Base-by-base conservation (phyloP, 192 early-diverging fungal genomes). In the Coemansia reversa region DNA sequence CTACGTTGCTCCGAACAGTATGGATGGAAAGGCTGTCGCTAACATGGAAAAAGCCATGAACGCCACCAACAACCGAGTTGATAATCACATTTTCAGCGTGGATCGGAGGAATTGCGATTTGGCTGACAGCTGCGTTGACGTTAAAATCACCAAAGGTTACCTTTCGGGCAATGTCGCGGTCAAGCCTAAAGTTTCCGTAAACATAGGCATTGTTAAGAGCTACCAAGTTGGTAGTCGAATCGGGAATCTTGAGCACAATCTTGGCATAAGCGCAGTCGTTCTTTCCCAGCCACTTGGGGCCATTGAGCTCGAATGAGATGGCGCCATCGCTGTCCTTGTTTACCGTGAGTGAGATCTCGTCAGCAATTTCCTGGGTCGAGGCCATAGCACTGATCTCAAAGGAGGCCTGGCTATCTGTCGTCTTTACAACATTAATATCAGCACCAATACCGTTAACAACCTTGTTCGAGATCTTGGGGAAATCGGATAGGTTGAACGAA, bases 71-170 rank as follows among this genome's bases (percentile, higher is more conserved):
- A n/a, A 76, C 67, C 3, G 67, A 65, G 60, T 72, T 76, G 56
- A 81, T 64, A 8, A 39, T 32, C 9, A 73, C 60, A 30, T 64
- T 69, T 33, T 51, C 28, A 35, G 74, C 73, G 30, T 25, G 69
- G 25, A 81, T 55, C 7, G 73, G 70, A 16, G 79, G 79, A 12
- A 66, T 65, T 1, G 57, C 18, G 57, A 81, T 63, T 29, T 48
- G 65, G 63, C 79, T 61, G 11, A 73, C 39, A 16, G 65, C 79
- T 7, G 74, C 47, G 32, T 69, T 66, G 57, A 81, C 58, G 33
- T 65, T 63, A 58, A 81, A 81, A 48, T 63, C 59, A 42, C 74
- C 79, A 65, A 81, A 81, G 11, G 54, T 33, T 45, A 81, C 45
- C 0, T 42, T 32, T 23, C 59, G 73, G 2, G 79, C 79, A 48